Percentiles rank a stretch among this genome's conserved stretches.
Conservation (phyloP, 805 yeast genomes). For the Ogataea corticis region DNA sequence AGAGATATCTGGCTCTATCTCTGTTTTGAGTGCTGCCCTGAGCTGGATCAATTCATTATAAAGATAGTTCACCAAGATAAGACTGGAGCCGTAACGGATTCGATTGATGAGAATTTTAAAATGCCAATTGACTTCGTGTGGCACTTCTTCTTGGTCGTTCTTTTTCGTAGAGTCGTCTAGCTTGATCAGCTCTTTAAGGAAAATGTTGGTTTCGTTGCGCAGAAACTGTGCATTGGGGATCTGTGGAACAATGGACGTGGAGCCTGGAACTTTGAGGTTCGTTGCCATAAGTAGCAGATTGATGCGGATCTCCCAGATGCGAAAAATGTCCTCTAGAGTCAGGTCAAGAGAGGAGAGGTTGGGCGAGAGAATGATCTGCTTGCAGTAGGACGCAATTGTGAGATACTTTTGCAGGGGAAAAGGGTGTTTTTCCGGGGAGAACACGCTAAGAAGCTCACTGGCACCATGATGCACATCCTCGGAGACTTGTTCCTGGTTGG, state of each 20-base stretch:
- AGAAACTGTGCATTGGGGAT: constrained; percentile 32
- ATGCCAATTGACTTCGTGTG: constrained; percentile 21
- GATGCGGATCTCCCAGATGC: constrained; percentile 42
- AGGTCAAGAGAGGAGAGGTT: constrained; percentile 17
- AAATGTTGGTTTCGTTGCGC: constrained; percentile 28
- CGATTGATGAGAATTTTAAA: constrained; percentile 38
- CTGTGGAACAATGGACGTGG: constrained; percentile 20
- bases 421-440: constrained; percentile 3
- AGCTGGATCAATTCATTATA: constrained; percentile 42
- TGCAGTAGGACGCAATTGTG: constrained; percentile 30
- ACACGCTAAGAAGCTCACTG: not conserved
- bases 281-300: constrained; percentile 24
- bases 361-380: constrained; percentile 28
- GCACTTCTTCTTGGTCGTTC: constrained; percentile 15
- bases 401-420: constrained; percentile 17
- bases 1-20: constrained; percentile 51
- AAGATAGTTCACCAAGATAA: constrained; percentile 43
- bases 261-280: constrained; percentile 10
- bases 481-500: not conserved
- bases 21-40: constrained; percentile 50
- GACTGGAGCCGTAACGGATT: constrained; percentile 44
- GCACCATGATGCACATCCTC: not conserved
- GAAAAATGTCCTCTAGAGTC: constrained; percentile 37
- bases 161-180: constrained; percentile 13
- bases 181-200: constrained; percentile 29